Base-by-base conservation (phyloP, 768 basidiomycete genomes). In the Serpula lacrymans region DNA sequence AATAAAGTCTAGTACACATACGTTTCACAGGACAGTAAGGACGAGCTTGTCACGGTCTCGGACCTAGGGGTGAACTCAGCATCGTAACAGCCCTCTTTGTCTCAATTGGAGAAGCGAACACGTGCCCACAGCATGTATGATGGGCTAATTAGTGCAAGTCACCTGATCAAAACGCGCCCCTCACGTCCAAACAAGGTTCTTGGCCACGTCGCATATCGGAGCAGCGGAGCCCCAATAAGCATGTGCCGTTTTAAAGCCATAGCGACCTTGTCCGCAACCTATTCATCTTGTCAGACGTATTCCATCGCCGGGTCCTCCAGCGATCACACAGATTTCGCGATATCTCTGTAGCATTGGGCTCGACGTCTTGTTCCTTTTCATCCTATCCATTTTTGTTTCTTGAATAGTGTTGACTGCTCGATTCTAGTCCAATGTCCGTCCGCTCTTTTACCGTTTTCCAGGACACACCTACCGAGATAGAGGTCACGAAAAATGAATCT, bases 381-480 rank as follows among this genome's bases (percentile, higher is more conserved):
- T 33, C n/a, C 31, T 33, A 33, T 46, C 49, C n/a, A n/a, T n/a
- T n/a, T n/a, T n/a, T n/a, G n/a, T n/a, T n/a, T n/a, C n/a, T n/a
- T n/a, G n/a, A 29, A 29, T 10, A 29, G 28, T 14, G 28, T 10
- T 29, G 28, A 42, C 33, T 35, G 23, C 41, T 32, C 43, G 21
- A 45, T 29, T 18, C 22, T 45, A 44, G 39, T 39, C n/a, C 43
- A 42, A 82, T 82, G 79, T 70, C 78, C 54, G 59, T 68, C 50
- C 74, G 77, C 42, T 67, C 70, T 31, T 84, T 84, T 54, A 76
- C 78, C 36, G 77, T 84, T 42, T 84, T 83, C 57, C 77, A 77
- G 49, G 82, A 84, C 61, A 46, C 63, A 36, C 70, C 74, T 16
- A 53, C 58, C 45, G 68, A 69, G 43, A 47, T 49, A 30, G 42